Percentiles rank a stretch among this genome's conserved stretches.
Evolutionary conservation across 179 eudicot genomes (phyloP).

Genomic region (Silene coronaria): DNA sequence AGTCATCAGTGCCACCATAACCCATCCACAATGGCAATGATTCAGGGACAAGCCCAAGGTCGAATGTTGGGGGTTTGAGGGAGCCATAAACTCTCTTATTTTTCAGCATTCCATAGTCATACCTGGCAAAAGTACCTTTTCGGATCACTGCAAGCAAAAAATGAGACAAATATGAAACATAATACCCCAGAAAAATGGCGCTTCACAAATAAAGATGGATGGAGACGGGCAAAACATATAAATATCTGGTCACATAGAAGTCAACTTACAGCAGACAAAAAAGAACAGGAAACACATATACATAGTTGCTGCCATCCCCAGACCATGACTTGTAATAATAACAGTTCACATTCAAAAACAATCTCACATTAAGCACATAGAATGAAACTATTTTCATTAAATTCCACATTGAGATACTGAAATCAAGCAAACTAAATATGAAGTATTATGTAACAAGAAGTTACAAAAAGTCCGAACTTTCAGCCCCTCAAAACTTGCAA

Average conservation of each 20-base stretch:
- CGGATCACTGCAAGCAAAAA: constrained; percentile 69
- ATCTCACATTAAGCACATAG: not conserved
- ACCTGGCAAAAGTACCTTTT: constrained; percentile 72
- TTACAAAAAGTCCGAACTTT: not conserved
- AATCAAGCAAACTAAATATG: not conserved
- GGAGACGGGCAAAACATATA: not conserved
- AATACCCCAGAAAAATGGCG: not conserved
- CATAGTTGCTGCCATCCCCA: not conserved
- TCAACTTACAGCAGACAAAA: not conserved
- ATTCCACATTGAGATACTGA: not conserved
- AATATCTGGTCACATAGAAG: not conserved
- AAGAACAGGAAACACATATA: not conserved
- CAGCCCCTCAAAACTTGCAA: not conserved
- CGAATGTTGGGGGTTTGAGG: constrained; percentile 58
- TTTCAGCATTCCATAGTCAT: constrained; percentile 64
- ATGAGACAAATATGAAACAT: not conserved
- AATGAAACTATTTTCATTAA: not conserved
- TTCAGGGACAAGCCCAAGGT: constrained; percentile 57
- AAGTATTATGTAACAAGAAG: not conserved
- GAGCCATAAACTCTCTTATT: constrained; percentile 57
- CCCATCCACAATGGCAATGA: constrained; percentile 90
- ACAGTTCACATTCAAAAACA: not conserved
- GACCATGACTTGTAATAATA: not conserved
- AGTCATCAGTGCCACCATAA: constrained; percentile 76
- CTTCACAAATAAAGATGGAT: not conserved